Evolutionary conservation across 768 basidiomycete species (phyloP).

Genomic region (Clitopilus hobsonii): DNA sequence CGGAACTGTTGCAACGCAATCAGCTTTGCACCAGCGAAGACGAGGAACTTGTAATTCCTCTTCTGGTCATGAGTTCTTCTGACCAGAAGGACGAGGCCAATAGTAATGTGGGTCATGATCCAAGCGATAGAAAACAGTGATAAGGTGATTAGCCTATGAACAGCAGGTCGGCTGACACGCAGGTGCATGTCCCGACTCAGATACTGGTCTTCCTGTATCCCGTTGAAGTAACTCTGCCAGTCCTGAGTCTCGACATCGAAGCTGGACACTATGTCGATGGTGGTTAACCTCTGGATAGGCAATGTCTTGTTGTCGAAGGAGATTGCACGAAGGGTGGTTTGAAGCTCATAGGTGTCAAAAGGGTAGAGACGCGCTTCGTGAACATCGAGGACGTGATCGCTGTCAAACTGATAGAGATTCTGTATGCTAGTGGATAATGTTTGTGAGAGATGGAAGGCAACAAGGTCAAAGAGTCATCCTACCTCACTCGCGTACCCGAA

Average conservation of each 20-base stretch:
- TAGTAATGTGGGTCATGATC: conserved; percentile 49
- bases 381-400: conserved; percentile 51
- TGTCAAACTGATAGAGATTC: conserved; percentile 53
- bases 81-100: conserved; percentile 41
- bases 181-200: conserved; percentile 42
- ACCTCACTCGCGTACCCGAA: conserved; percentile 41
- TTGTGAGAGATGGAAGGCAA: neutral
- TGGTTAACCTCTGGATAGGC: conserved; percentile 37
- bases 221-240: conserved; percentile 28
- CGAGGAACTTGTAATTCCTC: conserved; percentile 30
- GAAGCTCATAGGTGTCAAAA: conserved; percentile 49
- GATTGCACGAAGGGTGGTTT: conserved; percentile 41
- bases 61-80: conserved; percentile 25
- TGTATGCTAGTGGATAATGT: conserved; percentile 36
- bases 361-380: conserved; percentile 51
- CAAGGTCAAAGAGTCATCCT: neutral
- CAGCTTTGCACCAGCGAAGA: conserved; percentile 35
- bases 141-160: conserved; percentile 38
- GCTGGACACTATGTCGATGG: conserved; percentile 40
- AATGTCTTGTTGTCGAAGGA: conserved; percentile 28
- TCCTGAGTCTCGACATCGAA: conserved; percentile 40
- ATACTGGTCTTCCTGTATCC: conserved; percentile 15
- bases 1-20: conserved; percentile 46
- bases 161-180: conserved; percentile 37
- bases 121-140: conserved; percentile 44